Conservation (phyloP, 2,329 filamentous ascomycete genomes). For the Myriosclerotinia scirpicola region DNA sequence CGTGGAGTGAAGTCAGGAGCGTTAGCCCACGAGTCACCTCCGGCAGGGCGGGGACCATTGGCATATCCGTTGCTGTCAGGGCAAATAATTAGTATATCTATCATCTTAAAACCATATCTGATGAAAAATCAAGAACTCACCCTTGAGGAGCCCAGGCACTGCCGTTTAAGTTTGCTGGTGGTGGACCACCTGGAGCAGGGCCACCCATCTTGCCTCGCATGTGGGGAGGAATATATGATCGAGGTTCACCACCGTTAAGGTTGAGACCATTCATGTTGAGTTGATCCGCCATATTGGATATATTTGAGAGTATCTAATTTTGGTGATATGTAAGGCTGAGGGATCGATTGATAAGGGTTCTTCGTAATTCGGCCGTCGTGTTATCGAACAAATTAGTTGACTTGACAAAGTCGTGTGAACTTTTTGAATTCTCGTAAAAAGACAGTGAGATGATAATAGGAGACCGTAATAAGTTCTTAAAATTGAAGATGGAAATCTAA, state of each 20-base stretch:
- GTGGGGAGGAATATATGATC: conserved; percentile 84
- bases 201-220: conserved; percentile 61
- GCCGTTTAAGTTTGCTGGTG: conserved; percentile 52
- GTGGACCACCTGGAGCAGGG: conserved; percentile 29
- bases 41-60: conserved; percentile 34
- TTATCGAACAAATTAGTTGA: conserved; percentile 27
- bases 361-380: conserved; percentile 18
- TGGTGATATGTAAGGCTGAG: conserved; percentile 27
- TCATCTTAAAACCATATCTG: neutral
- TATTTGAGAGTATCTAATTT: conserved; percentile 7
- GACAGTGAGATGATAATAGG: conserved; percentile 33
- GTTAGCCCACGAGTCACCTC: conserved; percentile 40
- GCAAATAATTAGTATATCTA: conserved; percentile 29
- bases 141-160: conserved; percentile 59
- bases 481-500: conserved; percentile 34
- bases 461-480: conserved; percentile 8
- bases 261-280: conserved; percentile 77
- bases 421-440: conserved; percentile 30
- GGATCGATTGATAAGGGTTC: conserved; percentile 13
- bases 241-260: conserved; percentile 56
- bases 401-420: conserved; percentile 18
- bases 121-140: conserved; percentile 46
- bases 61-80: conserved; percentile 50
- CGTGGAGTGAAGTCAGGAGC: conserved; percentile 43
- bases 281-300: conserved; percentile 73